Conservation (phyloP, 2,329 filamentous ascomycete genomes). For the Aspergillus chevalieri region DNA sequence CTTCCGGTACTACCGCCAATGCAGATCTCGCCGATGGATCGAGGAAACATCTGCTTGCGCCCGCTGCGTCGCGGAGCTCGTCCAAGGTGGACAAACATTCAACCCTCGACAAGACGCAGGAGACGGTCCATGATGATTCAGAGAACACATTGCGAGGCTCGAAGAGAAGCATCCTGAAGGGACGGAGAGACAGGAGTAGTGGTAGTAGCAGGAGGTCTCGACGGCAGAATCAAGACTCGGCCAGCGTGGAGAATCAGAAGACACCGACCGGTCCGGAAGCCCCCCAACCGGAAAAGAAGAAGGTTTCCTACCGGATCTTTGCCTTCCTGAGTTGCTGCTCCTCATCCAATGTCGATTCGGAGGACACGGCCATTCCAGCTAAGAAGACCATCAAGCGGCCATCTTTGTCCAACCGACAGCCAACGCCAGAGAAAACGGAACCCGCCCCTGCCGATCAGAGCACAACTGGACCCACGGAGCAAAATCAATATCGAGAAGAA, state of each 20-base stretch:
- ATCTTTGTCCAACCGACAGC: slow-evolving; percentile 29
- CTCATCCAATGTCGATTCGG: slow-evolving; percentile 39
- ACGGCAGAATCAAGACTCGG: slow-evolving; percentile 28
- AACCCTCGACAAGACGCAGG: slow-evolving; percentile 26
- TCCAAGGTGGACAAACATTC: slow-evolving; percentile 32
- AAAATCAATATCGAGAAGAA: slow-evolving; percentile 30
- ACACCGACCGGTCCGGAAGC: slow-evolving; percentile 24
- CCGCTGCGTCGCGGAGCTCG: slow-evolving; percentile 34
- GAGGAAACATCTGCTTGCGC: slow-evolving; percentile 34
- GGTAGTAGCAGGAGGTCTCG: slow-evolving; percentile 50
- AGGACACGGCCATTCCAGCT: slow-evolving; percentile 38
- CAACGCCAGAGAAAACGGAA: slow-evolving; percentile 36
- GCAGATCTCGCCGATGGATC: slow-evolving; percentile 17
- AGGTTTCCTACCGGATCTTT: slow-evolving; percentile 35
- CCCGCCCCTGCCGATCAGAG: slow-evolving; percentile 33
- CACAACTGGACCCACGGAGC: slow-evolving; percentile 35
- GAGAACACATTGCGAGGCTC: slow-evolving; percentile 60
- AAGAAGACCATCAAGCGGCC: slow-evolving; percentile 41
- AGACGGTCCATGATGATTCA: slow-evolving; percentile 27
- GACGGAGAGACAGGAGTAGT: slow-evolving; percentile 61
- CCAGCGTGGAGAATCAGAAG: slow-evolving; percentile 28
- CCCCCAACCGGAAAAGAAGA: slow-evolving; percentile 34
- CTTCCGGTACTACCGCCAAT: slow-evolving; percentile 8
- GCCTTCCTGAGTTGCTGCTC: slow-evolving; percentile 47
- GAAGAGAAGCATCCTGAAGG: slow-evolving; percentile 59